Evolutionary conservation across 192 early-diverging fungal genomes (phyloP), one percentile per base, ranked within the genome.

Genomic region (Entomortierella beljakovae): DNA sequence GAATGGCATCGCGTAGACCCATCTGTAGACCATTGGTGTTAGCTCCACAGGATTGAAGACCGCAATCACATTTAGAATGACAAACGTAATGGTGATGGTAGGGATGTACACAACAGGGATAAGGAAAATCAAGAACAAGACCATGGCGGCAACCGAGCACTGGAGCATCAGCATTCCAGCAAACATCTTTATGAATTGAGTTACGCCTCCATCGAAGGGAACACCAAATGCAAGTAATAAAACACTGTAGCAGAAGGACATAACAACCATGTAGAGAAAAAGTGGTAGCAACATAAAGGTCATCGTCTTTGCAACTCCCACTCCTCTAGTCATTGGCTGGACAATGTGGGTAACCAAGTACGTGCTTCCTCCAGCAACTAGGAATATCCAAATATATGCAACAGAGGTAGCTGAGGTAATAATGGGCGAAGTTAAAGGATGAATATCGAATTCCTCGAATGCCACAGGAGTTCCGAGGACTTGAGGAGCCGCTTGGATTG

Each of bases 1-100:
- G 72, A 85, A 87, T 1, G 86, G 86, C 68, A 83, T 73, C 13
- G 80, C 76, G 26, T 81, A 82, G 35, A 82, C 66, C 56, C 70
- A 70, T 31, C 64, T 69, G 53, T 74, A 87, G 37, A 84, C 85
- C 4, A 42, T 31, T 0, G 80, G 80, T 38, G 83, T 70, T 51
- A 85, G 32, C 40, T 83, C 80, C 1, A 71, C 64, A 1, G 82
- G 59, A 33, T 74, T 70, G 57, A 85, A 48, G 18, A 74, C 61
- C 0, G 82, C 81, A 40, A 72, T 82, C 15, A 82, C 74, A 31
- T 85, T 85, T 43, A 77, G 8, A 25, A 77, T 59, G 6, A 77
- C 74, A 42, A 77, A 77, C 1, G 74, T 77, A 55, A 77, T 77
- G 5, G 74, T 77, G 26, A 77, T 49, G 6, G 33, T 32, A 13